Evolutionary conservation across 2,329 filamentous ascomycete species (phyloP), one percentile per base, ranked within the genome.

Genomic region (Neoascochyta sp.): DNA sequence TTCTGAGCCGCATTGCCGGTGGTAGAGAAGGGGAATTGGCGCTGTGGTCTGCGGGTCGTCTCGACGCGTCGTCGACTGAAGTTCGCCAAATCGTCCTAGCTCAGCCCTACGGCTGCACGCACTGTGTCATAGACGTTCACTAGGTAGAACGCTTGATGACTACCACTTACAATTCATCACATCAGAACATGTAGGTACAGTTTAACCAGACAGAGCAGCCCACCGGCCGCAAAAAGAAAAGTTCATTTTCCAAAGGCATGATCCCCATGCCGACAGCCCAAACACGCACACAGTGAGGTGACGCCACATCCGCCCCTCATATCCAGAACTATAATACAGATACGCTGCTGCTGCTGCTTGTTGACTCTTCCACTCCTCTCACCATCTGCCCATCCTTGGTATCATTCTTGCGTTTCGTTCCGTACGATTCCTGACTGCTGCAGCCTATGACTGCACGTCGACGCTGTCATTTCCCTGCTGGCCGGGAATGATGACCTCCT

Each of bases 401-500:
- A 50, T 47, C 46, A 48, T 41, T 21, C 29, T 27, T 28, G 19
- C 22, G 8, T 22, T 5, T 27, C 13, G 14, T 16, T 12, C 10
- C 24, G 19, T 14, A 9, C n/a, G n/a, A n/a, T n/a, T n/a, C n/a
- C n/a, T n/a, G n/a, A n/a, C n/a, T n/a, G n/a, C n/a, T n/a, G n/a
- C n/a, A n/a, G n/a, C n/a, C n/a, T n/a, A n/a, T n/a, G n/a, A n/a
- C n/a, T n/a, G n/a, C n/a, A n/a, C n/a, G n/a, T n/a, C n/a, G n/a
- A n/a, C n/a, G n/a, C n/a, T n/a, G n/a, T 14, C 11, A 30, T n/a
- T 13, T 22, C 25, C 11, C 10, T 22, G 9, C 29, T 60, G 50
- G 8, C 55, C 72, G 22, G 84, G 80, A 37, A 86, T 74, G 39
- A 93, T 79, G 29, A 86, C 67, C 65, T 94, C 86, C 57, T 86